Evolutionary conservation across 2,329 filamentous ascomycete species (phyloP).

Genomic region (Coniochaeta prunicola): DNA sequence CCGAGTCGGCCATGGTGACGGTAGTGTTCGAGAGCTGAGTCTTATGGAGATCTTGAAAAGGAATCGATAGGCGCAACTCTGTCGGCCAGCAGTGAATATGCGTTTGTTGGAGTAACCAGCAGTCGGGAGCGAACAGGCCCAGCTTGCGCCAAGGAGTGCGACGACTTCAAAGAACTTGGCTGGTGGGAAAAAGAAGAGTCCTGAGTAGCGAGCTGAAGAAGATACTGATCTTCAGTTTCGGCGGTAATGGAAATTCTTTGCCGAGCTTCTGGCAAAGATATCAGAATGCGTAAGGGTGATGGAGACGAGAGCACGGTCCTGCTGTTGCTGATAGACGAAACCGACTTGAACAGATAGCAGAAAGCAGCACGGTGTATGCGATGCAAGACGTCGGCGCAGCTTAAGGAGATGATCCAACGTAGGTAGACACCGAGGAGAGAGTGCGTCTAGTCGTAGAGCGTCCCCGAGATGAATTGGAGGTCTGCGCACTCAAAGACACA

Average conservation of each 20-base stretch:
- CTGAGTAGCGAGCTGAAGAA: neutral
- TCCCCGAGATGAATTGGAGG: neutral
- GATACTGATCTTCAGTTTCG: neutral
- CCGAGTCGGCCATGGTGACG: neutral
- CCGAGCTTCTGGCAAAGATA: neutral
- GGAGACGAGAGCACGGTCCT: neutral
- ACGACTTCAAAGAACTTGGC: neutral
- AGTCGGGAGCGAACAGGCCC: neutral
- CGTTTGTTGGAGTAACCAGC: neutral
- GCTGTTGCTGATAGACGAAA: neutral
- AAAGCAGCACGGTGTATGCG: neutral
- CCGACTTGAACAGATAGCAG: neutral
- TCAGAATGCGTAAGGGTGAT: neutral
- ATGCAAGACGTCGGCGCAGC: neutral
- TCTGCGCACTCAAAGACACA: neutral
- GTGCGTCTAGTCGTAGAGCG: neutral
- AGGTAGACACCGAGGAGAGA: neutral
- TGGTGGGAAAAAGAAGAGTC: neutral
- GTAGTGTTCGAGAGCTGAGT: neutral
- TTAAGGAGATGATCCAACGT: neutral
- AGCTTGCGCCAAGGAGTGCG: neutral
- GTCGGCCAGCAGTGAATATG: neutral
- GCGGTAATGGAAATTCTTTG: neutral
- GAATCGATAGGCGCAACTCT: neutral
- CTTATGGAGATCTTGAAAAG: neutral